Evolutionary conservation across 208 protist species (phyloP), one percentile per base, ranked within the genome.

Genomic region (Angomonas ambiguus): DNA sequence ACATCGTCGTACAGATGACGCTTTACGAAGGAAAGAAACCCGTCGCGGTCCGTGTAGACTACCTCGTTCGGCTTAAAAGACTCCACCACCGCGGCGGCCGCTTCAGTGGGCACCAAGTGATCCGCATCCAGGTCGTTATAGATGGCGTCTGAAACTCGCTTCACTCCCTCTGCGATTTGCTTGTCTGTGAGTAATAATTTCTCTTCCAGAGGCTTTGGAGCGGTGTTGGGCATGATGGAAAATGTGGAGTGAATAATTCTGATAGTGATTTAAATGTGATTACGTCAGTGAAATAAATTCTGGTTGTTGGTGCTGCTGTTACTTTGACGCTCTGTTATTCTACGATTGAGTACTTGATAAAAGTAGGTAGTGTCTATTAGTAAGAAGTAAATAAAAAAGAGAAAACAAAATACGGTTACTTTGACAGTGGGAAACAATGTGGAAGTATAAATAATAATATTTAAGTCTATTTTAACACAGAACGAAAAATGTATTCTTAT

Each of bases 391-490:
- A 45, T 32, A 70, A 67, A 62, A 16, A 51, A 74, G n/a, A 30
- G n/a, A 60, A n/a, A 55, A 48, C 11, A 51, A 63, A 68, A 51
- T 55, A 66, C 30, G 31, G 24, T 32, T 34, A 13, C 48, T 56
- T 25, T 48, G 38, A 48, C 18, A 18, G 38, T 18, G 30, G 42
- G 64, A 74, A 5, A 70, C 51, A 55, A 57, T 30, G 32, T 64
- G 32, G 56, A 76, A 3, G 16, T 24, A 24, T 11, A 51, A 8
- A 64, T 8, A 4, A 16, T 11, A 58, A 24, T 59, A 41, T 11
- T 0, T 1, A 0, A 51, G 31, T 25, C n/a, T 59, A 28, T 8
- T 28, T 61, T 4, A 24, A 42, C 24, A 22, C 30, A 6, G n/a
- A 16, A 10, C n/a, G 8, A 16, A 8, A 38, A 32, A 4, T 38